phyloP scores from a whole-genome alignment of 202 grass and related monocot species.

The Panicum hallii region DNA sequence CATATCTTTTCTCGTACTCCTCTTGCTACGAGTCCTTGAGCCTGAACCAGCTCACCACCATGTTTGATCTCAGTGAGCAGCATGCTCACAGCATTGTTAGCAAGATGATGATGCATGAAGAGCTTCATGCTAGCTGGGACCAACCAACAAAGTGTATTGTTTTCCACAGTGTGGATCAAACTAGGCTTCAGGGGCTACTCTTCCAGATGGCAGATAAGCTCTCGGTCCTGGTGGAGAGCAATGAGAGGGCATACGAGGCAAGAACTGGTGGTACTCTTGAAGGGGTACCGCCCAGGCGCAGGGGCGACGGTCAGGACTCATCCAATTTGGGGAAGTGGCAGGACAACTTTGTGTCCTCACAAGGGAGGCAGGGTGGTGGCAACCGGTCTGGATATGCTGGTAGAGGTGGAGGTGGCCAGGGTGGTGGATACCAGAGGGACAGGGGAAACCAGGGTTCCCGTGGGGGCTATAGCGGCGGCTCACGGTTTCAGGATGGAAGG shows the following conservation, averaged over 20 bases:
- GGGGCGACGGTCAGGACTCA: conserved; percentile 73
- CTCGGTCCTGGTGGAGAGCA: conserved; percentile 78
- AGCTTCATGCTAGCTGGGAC: conserved; percentile 88
- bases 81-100: conserved; percentile 76
- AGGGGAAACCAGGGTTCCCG: conserved; percentile 59
- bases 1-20: conserved; percentile 80
- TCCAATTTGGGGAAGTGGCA: conserved; percentile 71
- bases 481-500: conserved; percentile 71
- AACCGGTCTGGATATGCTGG: conserved; percentile 63
- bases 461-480: conserved; percentile 59
- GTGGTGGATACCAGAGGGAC: conserved; percentile 63
- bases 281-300: conserved; percentile 66
- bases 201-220: conserved; percentile 92
- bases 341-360: conserved; percentile 66
- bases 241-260: conserved; percentile 86
- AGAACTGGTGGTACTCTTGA: conserved; percentile 86
- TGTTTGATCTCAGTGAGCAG: conserved; percentile 82
- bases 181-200: conserved; percentile 79
- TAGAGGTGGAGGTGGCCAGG: conserved; percentile 62
- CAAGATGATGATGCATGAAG: conserved; percentile 96
- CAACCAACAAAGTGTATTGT: conserved; percentile 78
- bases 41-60: conserved; percentile 71
- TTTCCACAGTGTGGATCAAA: conserved; percentile 89
- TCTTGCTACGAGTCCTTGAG: conserved; percentile 78
- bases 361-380: conserved; percentile 65